phyloP scores from a whole-genome alignment of 495 filamentous ascomycete genomes.

The Neurospora discreta region DNA sequence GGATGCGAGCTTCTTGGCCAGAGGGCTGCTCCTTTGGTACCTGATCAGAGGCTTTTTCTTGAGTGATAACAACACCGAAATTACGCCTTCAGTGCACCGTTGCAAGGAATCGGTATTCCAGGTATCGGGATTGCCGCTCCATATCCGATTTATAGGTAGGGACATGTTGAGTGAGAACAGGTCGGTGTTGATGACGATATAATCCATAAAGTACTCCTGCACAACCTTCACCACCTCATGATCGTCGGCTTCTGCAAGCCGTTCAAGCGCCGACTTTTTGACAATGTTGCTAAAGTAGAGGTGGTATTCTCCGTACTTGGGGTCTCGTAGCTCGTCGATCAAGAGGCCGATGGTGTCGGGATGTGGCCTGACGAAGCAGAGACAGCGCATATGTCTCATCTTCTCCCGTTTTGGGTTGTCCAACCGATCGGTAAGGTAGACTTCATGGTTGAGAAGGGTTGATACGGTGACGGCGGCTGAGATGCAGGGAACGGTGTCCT shows the following conservation, averaged over 20 bases:
- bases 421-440: slow-evolving; percentile 92
- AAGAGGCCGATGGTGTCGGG: slow-evolving; percentile 83
- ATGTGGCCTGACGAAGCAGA: slow-evolving; percentile 87
- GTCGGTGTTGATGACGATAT: slow-evolving; percentile 88
- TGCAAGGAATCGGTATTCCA: slow-evolving; percentile 87
- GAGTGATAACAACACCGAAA: slow-evolving; percentile 69
- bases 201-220: slow-evolving; percentile 94
- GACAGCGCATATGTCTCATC: slow-evolving; percentile 92
- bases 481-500: slow-evolving; percentile 86
- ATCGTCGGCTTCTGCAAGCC: slow-evolving; percentile 93
- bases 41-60: slow-evolving; percentile 95
- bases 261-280: slow-evolving; percentile 90
- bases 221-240: slow-evolving; percentile 89
- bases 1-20: slow-evolving; percentile 85
- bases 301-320: slow-evolving; percentile 95
- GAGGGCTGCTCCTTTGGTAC: slow-evolving; percentile 82
- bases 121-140: slow-evolving; percentile 68
- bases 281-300: slow-evolving; percentile 95
- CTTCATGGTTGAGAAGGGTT: slow-evolving; percentile 88
- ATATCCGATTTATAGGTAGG: slow-evolving; percentile 63
- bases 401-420: slow-evolving; percentile 88
- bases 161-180: slow-evolving; percentile 73
- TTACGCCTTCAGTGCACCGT: slow-evolving; percentile 73
- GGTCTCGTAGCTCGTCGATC: slow-evolving; percentile 91
- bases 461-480: slow-evolving; percentile 95